Conservation (phyloP, 2,329 filamentous ascomycete species). For the Cladosporium oxysporum region DNA sequence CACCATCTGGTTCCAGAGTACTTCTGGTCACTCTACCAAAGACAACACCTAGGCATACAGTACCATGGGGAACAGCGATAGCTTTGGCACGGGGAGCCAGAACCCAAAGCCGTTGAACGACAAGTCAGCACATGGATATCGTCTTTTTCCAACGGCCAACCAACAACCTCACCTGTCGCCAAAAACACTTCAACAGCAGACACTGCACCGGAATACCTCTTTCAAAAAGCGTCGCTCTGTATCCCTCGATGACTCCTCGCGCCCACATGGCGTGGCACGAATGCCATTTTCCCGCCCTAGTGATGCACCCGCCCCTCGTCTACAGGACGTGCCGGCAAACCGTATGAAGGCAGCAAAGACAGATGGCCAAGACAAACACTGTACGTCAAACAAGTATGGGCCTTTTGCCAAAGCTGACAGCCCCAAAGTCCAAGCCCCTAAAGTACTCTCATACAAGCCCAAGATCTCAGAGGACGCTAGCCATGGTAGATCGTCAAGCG, state of each 20-base stretch:
- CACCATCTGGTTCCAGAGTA: not conserved
- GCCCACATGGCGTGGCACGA: not conserved
- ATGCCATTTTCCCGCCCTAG: slow-evolving; percentile 1
- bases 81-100: not conserved
- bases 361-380: not conserved
- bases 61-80: slow-evolving; percentile 3
- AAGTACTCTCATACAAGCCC: slow-evolving; percentile 6
- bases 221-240: slow-evolving; percentile 14
- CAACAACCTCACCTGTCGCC: slow-evolving; percentile 13
- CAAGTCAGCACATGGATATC: not conserved
- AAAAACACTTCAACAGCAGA: slow-evolving; percentile 9
- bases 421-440: not conserved
- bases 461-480: slow-evolving; percentile 12
- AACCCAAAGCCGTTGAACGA: not conserved
- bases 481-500: slow-evolving; percentile 16
- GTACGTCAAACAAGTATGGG: not conserved
- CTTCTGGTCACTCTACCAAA: not conserved
- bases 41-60: not conserved
- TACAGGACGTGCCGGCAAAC: slow-evolving; percentile 6
- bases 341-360: slow-evolving; percentile 1
- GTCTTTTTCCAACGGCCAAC: slow-evolving; percentile 12
- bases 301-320: slow-evolving; percentile 11
- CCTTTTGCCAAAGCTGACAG: not conserved
- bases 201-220: slow-evolving; percentile 1
- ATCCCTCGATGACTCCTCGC: slow-evolving; percentile 10